Evolutionary conservation across 768 basidiomycete genomes (phyloP).

Genomic region (Suillus discolor): DNA sequence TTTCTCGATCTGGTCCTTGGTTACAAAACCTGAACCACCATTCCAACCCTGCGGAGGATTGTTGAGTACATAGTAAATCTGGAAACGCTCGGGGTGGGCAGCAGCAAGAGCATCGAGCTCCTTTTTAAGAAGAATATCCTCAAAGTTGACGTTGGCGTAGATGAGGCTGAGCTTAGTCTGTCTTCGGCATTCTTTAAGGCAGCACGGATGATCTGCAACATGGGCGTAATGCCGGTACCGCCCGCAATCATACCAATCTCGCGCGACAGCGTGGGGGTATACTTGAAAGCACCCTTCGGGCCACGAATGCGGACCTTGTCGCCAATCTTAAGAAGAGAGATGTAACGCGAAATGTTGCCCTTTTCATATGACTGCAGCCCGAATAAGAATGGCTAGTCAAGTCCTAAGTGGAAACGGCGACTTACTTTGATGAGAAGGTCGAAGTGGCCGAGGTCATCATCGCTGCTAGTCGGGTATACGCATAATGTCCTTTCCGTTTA

Average conservation of each 20-base stretch:
- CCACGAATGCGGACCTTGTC: constrained; percentile 91
- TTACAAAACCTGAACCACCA: constrained; percentile 90
- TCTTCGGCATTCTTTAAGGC: constrained; percentile 88
- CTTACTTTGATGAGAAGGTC: constrained; percentile 95
- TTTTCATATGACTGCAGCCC: constrained; percentile 83
- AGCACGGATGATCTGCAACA: constrained; percentile 98
- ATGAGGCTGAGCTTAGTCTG: constrained; percentile 83
- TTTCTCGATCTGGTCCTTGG: constrained; percentile 86
- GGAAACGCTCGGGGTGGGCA: constrained; percentile 68
- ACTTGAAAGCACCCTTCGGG: constrained; percentile 94
- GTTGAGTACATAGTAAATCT: constrained; percentile 90
- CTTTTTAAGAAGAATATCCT: constrained; percentile 89
- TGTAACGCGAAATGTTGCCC: constrained; percentile 92
- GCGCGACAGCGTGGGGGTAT: constrained; percentile 68
- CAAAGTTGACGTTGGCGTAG: constrained; percentile 93
- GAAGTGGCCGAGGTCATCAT: constrained; percentile 92
- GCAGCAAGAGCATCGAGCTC: constrained; percentile 82
- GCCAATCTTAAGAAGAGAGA: constrained; percentile 82
- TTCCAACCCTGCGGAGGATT: constrained; percentile 88
- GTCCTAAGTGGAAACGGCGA: background rate
- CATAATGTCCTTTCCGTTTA: constrained; percentile 86
- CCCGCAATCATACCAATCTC: constrained; percentile 97
- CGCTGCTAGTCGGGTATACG: constrained; percentile 90
- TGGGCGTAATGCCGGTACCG: constrained; percentile 98
- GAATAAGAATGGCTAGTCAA: background rate